phyloP scores from a whole-genome alignment of 345 rosid species.

The Reutealis trisperma region DNA sequence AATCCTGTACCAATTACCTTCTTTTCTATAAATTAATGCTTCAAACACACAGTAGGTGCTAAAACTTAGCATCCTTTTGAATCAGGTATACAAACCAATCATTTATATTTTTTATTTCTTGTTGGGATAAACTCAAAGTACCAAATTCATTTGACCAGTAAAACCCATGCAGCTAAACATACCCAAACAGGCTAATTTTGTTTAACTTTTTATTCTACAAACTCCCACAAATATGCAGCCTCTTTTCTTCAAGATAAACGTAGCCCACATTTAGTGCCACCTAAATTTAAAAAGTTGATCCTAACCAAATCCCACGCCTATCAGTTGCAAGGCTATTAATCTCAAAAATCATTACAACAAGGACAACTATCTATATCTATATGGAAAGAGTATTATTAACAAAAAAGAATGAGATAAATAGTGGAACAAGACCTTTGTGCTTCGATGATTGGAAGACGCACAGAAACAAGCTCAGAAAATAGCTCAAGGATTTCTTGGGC shows the following conservation, averaged over 20 bases:
- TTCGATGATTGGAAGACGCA: constrained; percentile 94
- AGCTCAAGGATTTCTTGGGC: constrained; percentile 96
- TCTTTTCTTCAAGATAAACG: not conserved
- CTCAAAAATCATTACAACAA: not conserved
- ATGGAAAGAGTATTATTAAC: not conserved
- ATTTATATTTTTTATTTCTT: not conserved
- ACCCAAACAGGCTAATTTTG: not conserved
- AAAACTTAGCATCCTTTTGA: not conserved
- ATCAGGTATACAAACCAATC: not conserved
- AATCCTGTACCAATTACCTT: not conserved
- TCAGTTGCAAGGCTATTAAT: not conserved
- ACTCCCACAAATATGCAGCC: not conserved
- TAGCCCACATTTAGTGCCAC: not conserved
- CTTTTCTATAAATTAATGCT: not conserved
- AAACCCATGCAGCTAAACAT: not conserved
- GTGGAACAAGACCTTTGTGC: constrained; percentile 63
- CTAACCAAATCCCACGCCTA: not conserved
- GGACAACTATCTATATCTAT: not conserved
- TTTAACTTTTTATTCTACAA: not conserved
- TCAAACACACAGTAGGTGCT: not conserved
- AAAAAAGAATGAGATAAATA: not conserved
- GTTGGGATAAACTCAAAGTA: not conserved
- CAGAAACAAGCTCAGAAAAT: constrained; percentile 78
- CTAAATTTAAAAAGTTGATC: not conserved
- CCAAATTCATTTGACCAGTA: not conserved